Percentiles rank a stretch among this genome's conserved stretches.
phyloP scores from a whole-genome alignment of 179 eudicot species.

The Actinidia arguta region DNA sequence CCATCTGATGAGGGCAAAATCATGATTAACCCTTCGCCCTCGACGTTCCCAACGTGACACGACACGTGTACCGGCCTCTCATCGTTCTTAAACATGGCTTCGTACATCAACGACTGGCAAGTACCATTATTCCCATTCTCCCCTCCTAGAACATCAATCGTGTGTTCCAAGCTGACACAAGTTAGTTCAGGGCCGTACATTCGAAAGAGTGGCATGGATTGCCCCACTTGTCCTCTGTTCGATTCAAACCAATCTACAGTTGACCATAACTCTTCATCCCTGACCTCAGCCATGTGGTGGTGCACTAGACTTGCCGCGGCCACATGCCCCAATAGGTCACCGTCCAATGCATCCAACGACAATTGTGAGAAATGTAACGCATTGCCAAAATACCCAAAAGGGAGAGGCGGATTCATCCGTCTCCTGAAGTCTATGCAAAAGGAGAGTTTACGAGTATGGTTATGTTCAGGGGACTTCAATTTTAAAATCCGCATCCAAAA shows the following conservation, averaged over 20 bases:
- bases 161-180: constrained; percentile 49
- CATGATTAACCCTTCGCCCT: constrained; percentile 29
- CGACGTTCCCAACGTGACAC: constrained; percentile 44
- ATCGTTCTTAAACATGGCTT: constrained; percentile 43
- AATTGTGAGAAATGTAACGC: constrained; percentile 48
- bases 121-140: neutral
- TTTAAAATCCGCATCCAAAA: constrained; percentile 52
- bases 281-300: constrained; percentile 12
- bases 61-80: constrained; percentile 66
- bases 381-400: constrained; percentile 61
- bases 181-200: constrained; percentile 65
- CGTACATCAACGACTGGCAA: constrained; percentile 45
- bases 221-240: no score
- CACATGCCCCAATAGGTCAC: constrained; percentile 26
- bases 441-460: constrained; percentile 30
- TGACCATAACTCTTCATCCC: no score
- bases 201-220: no score
- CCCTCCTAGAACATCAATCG: constrained; percentile 28
- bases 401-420: constrained; percentile 36
- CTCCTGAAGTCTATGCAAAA: constrained; percentile 58
- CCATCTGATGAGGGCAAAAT: constrained; percentile 54
- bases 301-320: constrained; percentile 31
- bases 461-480: constrained; percentile 7
- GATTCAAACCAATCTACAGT: no score
- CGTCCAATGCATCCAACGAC: constrained; percentile 12